These are phyloP conservation scores for Talaromyces piceae DNA, from an alignment of 2,329 filamentous ascomycete species.

Conservation along the genomic window DNA sequence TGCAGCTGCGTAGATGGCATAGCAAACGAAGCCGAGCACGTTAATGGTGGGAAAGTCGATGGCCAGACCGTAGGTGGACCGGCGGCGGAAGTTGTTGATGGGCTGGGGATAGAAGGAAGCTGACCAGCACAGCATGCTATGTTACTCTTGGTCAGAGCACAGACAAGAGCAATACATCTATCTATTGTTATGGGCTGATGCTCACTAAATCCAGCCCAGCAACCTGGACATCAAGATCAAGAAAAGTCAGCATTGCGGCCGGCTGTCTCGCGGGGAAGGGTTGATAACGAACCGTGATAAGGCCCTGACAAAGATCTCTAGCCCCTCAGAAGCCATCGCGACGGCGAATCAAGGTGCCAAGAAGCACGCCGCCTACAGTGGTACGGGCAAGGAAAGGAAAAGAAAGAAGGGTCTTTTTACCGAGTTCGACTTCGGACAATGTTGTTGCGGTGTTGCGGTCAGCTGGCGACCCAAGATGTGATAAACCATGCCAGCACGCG, in stretches of 20 bases:
- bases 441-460: background rate
- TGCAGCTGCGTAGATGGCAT: conserved; percentile 64
- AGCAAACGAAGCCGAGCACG: conserved; percentile 57
- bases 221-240: conserved; percentile 30
- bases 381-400: no score
- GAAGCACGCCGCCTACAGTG: background rate
- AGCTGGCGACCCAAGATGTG: background rate
- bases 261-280: background rate
- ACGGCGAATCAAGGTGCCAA: background rate
- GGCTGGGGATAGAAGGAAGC: conserved; percentile 89
- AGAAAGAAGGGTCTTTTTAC: background rate
- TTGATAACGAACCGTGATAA: conserved; percentile 33
- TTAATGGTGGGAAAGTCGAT: conserved; percentile 77
- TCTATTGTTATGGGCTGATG: conserved; percentile 2
- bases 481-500: background rate
- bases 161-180: background rate
- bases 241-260: conserved; percentile 15
- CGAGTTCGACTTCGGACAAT: background rate
- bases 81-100: conserved; percentile 67
- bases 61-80: conserved; percentile 73
- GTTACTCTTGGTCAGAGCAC: background rate
- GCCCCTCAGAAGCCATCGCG: conserved; percentile 23
- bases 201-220: conserved; percentile 66
- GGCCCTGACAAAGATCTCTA: conserved; percentile 31
- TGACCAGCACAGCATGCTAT: conserved; percentile 64